Conservation (phyloP, 2,329 filamentous ascomycete genomes). For the Neofusicoccum ribis region DNA sequence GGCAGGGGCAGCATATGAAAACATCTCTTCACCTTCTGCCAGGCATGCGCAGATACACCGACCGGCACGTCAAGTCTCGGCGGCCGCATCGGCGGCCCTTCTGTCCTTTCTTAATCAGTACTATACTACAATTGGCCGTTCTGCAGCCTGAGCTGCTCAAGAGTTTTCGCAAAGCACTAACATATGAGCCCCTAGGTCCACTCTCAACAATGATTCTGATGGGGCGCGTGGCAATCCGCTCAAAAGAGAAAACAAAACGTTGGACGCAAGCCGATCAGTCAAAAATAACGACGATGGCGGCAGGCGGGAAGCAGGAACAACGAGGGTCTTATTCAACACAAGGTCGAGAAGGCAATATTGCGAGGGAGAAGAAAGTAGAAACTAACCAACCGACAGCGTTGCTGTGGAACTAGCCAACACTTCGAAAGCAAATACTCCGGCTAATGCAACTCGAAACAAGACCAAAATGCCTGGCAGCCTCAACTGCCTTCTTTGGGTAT, state of each 20-base stretch:
- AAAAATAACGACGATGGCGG: neutral
- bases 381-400: conserved; percentile 8
- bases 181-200: neutral
- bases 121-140: conserved; percentile 6
- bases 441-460: conserved; percentile 18
- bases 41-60: neutral
- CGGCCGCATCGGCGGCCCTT: neutral
- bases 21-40: neutral
- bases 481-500: conserved; percentile 15
- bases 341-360: conserved; percentile 3
- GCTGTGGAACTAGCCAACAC: conserved; percentile 8
- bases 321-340: conserved; percentile 9
- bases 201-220: neutral
- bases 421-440: conserved; percentile 13
- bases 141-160: neutral
- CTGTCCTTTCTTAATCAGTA: conserved; percentile 5
- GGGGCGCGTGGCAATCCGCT: neutral
- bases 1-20: no score
- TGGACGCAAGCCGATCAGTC: neutral
- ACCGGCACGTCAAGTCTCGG: neutral
- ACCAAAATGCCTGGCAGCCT: conserved; percentile 16
- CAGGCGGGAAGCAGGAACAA: neutral
- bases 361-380: conserved; percentile 5
- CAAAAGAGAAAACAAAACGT: neutral
- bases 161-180: neutral